Evolutionary conservation across 352 stramenopile species (phyloP).

Genomic region (Peronosclerospora sorghi): DNA sequence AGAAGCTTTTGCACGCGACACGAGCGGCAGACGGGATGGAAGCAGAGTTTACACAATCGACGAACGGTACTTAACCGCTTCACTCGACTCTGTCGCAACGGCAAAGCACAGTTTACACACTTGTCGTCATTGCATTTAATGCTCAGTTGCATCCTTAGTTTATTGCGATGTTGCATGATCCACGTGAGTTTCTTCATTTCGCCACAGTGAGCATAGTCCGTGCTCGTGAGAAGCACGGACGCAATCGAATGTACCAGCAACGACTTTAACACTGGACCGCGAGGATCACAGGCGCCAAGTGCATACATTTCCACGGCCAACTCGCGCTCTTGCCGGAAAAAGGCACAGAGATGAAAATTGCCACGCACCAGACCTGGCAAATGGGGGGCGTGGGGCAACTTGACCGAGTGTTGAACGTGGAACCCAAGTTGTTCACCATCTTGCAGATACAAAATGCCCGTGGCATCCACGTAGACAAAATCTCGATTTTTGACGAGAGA

Average conservation of each 20-base stretch:
- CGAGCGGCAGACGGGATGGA: constrained; percentile 24
- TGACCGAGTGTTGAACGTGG: constrained; percentile 20
- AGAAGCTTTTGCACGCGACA: constrained; percentile 30
- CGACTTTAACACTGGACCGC: constrained; percentile 12
- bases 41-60: constrained; percentile 29
- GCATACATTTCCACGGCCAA: constrained; percentile 19
- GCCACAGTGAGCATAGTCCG: constrained; percentile 19
- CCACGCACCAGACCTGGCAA: constrained; percentile 14
- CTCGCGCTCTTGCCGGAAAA: constrained; percentile 22
- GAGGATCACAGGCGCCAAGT: constrained; percentile 15
- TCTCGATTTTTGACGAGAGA: constrained; percentile 6
- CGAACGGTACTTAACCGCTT: constrained; percentile 21
- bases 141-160: constrained; percentile 16
- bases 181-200: constrained; percentile 30
- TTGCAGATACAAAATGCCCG: constrained; percentile 11
- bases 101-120: constrained; percentile 19
- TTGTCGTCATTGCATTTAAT: constrained; percentile 14
- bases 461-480: constrained; percentile 27
- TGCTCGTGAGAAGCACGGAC: constrained; percentile 16
- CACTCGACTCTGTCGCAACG: constrained; percentile 9
- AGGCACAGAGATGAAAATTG: constrained; percentile 19
- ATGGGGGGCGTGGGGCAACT: constrained; percentile 9
- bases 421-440: constrained; percentile 21
- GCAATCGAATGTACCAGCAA: constrained; percentile 13
- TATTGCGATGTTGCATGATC: constrained; percentile 22